Evolutionary conservation across 371 early-diverging fungal genomes (phyloP), one percentile per base, ranked within the genome.

Genomic region (Batrachochytrium dendrobatidis): DNA sequence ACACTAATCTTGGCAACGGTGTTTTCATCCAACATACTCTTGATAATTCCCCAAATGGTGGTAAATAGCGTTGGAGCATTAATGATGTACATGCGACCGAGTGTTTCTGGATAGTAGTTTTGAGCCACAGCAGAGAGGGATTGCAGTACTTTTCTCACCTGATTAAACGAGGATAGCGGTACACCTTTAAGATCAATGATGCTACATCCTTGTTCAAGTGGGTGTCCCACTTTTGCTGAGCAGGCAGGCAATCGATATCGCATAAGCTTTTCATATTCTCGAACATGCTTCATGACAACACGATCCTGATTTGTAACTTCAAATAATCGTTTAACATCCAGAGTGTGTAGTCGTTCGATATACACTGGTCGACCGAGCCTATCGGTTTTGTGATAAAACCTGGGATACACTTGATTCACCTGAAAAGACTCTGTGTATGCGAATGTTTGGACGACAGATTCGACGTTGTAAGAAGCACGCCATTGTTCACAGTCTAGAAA

Each of bases 51-150:
- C 82, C 84, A 86, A 34, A 81, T 78, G 35, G 81, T 67, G 30
- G 71, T 66, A 64, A 84, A 84, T 55, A 83, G 69, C 70, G 74
- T 70, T 43, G 85, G 85, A 17, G 83, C 81, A 66, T 84, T 84
- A 65, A 85, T 80, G 61, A 85, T 79, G 48, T 68, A 83, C 76
- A 81, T 78, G 67, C 74, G 68, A 52, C 84, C 83, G 66, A 85
- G 72, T 71, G 76, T 79, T 62, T 85, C 85, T 6, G 85, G 85
- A 64, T 85, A 85, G 68, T 85, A 83, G 70, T 84, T 74, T 63
- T 83, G 85, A 28, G 78, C 82, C 65, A 83, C 79, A 39, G 68
- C 66, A 15, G 81, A 72, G 8, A 82, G 75, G 53, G 69, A 65
- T 67, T 81, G 75, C 53, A 85, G 73, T 44, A 84, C 69, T 52